Evolutionary conservation across 306 rosid genomes (phyloP).

Genomic region (Cucurbita moschata): DNA sequence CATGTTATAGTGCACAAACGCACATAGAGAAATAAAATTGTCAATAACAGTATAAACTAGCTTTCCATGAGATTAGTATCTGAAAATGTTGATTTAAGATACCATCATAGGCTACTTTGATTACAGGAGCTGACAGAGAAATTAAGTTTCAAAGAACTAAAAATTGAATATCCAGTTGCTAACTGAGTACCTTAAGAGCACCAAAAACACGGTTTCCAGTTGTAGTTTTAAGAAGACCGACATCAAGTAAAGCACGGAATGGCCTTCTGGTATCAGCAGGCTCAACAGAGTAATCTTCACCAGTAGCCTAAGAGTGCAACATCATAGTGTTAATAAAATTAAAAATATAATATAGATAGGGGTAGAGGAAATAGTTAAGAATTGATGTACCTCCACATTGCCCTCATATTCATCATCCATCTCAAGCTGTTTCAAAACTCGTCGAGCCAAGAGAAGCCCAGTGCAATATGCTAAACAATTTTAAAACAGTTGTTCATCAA

Average conservation of each 20-base stretch:
- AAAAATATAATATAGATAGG: too few species aligned
- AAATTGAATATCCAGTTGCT: background rate
- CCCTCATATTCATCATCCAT: constrained; percentile 82
- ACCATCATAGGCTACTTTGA: background rate
- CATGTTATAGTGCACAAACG: too few species aligned
- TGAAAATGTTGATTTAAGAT: too few species aligned
- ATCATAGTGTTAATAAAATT: too few species aligned
- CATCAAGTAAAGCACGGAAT: constrained; percentile 94
- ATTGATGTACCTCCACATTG: constrained; percentile 56
- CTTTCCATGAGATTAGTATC: too few species aligned
- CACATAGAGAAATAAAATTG: too few species aligned
- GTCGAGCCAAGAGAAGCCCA: constrained; percentile 79
- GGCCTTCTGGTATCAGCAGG: constrained; percentile 87
- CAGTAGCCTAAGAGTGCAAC: constrained; percentile 35
- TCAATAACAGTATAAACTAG: too few species aligned
- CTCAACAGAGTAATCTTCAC: constrained; percentile 85
- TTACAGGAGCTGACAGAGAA: background rate
- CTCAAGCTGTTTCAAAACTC: constrained; percentile 58
- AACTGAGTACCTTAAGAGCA: constrained; percentile 43
- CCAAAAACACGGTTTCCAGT: constrained; percentile 87
- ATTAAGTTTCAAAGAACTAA: background rate
- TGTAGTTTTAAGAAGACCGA: constrained; percentile 70
- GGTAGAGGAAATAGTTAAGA: too few species aligned
- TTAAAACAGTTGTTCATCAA: background rate
- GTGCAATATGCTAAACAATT: constrained; percentile 61